Conservation (phyloP, 306 rosid species). For the Dryas alaskensis region DNA sequence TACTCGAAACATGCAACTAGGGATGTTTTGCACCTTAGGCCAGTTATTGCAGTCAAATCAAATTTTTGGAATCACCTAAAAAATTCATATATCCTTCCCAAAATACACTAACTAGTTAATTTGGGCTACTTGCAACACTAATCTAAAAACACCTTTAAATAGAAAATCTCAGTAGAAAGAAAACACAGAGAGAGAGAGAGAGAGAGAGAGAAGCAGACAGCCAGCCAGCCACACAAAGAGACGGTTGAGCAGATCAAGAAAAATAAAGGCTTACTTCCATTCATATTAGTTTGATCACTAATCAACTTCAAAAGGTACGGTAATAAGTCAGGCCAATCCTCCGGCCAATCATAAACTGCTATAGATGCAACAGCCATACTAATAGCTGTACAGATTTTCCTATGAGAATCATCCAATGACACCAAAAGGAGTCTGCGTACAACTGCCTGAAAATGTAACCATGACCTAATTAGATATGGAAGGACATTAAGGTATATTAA, state of each 20-base stretch:
- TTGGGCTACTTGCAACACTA: not conserved
- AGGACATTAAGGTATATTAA: not conserved
- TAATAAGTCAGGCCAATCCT: conserved; percentile 86
- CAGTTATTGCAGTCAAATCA: too few relatives aligned
- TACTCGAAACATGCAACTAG: too few relatives aligned
- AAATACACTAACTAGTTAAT: too few relatives aligned
- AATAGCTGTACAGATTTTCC: conserved; percentile 88
- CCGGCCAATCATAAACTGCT: conserved; percentile 92
- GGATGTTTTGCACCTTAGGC: too few relatives aligned
- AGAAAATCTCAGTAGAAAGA: not conserved
- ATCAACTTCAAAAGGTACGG: conserved; percentile 74
- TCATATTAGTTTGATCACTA: conserved; percentile 57
- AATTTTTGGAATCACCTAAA: too few relatives aligned
- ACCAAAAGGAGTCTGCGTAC: conserved; percentile 64
- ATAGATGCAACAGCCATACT: conserved; percentile 96
- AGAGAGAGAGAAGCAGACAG: not conserved
- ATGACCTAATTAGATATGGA: conserved; percentile 24
- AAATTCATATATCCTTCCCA: too few relatives aligned
- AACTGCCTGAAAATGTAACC: conserved; percentile 48
- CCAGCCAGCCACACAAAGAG: not conserved
- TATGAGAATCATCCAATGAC: conserved; percentile 80
- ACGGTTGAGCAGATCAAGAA: not conserved
- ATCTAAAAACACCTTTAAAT: not conserved
- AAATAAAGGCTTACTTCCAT: conserved; percentile 58
- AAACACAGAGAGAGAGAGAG: not conserved